Base-by-base conservation (phyloP, 306 rosid species). In the Cicer pinnatifidum region DNA sequence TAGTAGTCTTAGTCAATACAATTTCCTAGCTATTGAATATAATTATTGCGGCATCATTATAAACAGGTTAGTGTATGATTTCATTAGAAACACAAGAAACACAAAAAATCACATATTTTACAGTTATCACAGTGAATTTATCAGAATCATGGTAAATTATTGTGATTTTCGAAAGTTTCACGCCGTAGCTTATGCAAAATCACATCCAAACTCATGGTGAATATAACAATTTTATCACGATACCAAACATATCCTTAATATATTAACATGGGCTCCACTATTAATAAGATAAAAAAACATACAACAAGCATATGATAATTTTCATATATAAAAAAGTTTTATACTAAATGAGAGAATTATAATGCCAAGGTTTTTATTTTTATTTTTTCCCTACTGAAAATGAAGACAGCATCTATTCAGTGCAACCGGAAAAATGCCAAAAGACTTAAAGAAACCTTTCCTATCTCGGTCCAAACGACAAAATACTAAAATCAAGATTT, bases 371-470 rank as follows among this genome's bases (percentile, higher is more conserved):
- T 7, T 50, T 50, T 47, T 11, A 47, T 33, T 66, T 75, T 38
- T 75, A 50, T 37, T 54, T 67, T 48, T 52, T 28, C 7, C 80
- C 57, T 66, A 5, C 69, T 69, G 56, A 41, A 75, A 75, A 67
- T 79, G 40, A 46, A 54, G 71, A 41, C 75, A 19, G 57, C 46
- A 13, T 20, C 59, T 70, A 77, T 69, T 84, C 17, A 81, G 41
- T 71, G 79, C 67, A 52, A 39, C 60, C 19, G 35, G 37, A 38
- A 67, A 75, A 70, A 71, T 48, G 61, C 6, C 61, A 47, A 28
- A 28, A 2, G 35, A 28, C 33, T 28, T 28, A 23, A 1, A 23
- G 9, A 54, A 9, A 12, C 20, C 68, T 40, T 73, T 6, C 2
- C 61, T 35, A 39, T 13, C 20, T 37, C 67, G 5, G 33, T 61